A percentile compares a stretch with the other conserved stretches of the same genome.
Conservation (phyloP, 2,329 filamentous ascomycete species). For the Metarhizium guizhouense region DNA sequence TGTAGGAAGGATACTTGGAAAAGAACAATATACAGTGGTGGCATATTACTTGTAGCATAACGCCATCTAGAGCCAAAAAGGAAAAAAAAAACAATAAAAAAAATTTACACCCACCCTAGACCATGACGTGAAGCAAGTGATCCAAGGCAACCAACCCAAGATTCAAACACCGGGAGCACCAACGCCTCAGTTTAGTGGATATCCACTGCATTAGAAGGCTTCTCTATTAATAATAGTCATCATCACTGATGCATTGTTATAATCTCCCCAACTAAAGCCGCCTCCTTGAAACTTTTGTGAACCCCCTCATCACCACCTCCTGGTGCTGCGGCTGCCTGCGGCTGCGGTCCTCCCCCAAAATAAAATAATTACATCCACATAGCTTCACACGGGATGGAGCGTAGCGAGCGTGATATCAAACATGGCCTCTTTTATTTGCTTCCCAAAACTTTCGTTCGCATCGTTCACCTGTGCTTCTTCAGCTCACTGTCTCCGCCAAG, state of each 20-base stretch:
- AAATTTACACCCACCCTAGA: no score
- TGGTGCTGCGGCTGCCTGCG: background rate
- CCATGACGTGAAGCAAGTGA: background rate
- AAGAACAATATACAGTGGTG: no score
- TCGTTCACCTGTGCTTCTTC: background rate
- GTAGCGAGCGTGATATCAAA: conserved; percentile 1
- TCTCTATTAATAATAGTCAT: background rate
- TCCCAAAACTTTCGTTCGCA: background rate
- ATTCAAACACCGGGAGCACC: background rate
- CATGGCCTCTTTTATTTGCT: background rate
- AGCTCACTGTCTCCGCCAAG: background rate
- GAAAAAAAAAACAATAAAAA: background rate
- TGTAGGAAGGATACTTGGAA: background rate
- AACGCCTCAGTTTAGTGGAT: background rate
- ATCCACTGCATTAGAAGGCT: background rate
- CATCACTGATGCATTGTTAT: background rate
- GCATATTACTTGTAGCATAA: background rate
- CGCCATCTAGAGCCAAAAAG: background rate
- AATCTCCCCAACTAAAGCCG: background rate
- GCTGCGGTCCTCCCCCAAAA: background rate
- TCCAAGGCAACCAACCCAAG: background rate
- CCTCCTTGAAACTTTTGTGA: background rate
- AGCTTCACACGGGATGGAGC: background rate
- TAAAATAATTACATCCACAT: background rate
- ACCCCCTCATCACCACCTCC: background rate